A percentile compares a stretch with the other conserved stretches of the same genome.
phyloP scores from a whole-genome alignment of 352 stramenopile species.

The Pythium aquatile region DNA sequence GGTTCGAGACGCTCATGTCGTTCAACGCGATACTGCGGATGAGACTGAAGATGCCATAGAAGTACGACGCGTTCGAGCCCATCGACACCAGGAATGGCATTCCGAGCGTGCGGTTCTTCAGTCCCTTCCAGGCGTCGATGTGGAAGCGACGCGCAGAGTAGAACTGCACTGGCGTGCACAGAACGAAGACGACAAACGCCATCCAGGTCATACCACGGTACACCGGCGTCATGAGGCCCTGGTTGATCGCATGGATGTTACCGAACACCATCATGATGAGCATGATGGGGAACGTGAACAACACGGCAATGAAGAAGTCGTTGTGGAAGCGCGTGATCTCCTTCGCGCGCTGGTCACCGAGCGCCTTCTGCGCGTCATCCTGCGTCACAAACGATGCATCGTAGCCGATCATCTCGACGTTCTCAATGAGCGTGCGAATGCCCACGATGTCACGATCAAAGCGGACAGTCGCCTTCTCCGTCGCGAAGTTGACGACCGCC shows the following conservation, averaged over 20 bases:
- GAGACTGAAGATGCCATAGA: slow-evolving; percentile 93
- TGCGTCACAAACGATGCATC: slow-evolving; percentile 75
- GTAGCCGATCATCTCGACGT: slow-evolving; percentile 89
- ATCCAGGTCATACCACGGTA: slow-evolving; percentile 76
- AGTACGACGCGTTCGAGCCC: slow-evolving; percentile 95
- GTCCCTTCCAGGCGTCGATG: slow-evolving; percentile 89
- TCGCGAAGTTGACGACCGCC: slow-evolving; percentile 85
- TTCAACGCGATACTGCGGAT: slow-evolving; percentile 61
- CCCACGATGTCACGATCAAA: slow-evolving; percentile 78
- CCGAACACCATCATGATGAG: slow-evolving; percentile 91
- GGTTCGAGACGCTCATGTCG: slow-evolving; percentile 63
- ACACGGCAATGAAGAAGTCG: slow-evolving; percentile 84
- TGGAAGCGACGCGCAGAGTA: slow-evolving; percentile 93
- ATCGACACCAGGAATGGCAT: slow-evolving; percentile 98
- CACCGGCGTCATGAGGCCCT: slow-evolving; percentile 46
- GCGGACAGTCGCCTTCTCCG: slow-evolving; percentile 75
- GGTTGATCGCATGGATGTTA: slow-evolving; percentile 62
- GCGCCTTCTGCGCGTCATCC: slow-evolving; percentile 68
- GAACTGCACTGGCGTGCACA: slow-evolving; percentile 97
- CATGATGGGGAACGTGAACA: slow-evolving; percentile 94
- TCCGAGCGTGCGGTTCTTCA: slow-evolving; percentile 88
- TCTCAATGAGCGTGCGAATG: slow-evolving; percentile 84
- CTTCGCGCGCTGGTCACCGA: slow-evolving; percentile 78
- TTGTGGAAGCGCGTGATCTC: slow-evolving; percentile 79
- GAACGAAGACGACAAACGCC: slow-evolving; percentile 63